Conservation (phyloP, 345 rosid species). For the Adansonia digitata region DNA sequence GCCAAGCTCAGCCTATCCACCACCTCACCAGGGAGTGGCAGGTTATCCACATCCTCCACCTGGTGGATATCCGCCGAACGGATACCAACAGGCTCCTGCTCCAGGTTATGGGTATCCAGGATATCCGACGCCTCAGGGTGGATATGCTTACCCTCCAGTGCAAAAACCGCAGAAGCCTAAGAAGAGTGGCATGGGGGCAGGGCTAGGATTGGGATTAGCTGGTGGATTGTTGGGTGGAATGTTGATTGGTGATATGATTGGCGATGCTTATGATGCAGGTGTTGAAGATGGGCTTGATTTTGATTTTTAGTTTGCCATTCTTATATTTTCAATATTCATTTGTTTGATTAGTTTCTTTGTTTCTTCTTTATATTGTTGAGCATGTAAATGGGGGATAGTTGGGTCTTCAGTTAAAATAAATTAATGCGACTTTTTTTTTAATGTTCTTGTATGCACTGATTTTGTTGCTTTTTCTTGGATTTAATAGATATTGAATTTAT, state of each 20-base stretch:
- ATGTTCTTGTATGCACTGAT: background rate
- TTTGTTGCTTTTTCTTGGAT: background rate
- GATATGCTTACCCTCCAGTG: slow-evolving; percentile 21
- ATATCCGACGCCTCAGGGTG: no score
- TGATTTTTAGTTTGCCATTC: slow-evolving; percentile 2
- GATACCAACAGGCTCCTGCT: no score
- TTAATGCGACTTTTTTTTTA: background rate
- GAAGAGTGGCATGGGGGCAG: slow-evolving; percentile 19
- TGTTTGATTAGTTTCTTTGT: background rate
- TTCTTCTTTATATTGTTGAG: background rate
- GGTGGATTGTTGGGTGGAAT: slow-evolving; percentile 41
- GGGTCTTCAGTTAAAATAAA: background rate
- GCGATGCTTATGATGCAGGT: slow-evolving; percentile 8
- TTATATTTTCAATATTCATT: background rate
- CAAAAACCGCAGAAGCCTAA: slow-evolving; percentile 26
- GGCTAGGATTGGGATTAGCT: slow-evolving; percentile 29
- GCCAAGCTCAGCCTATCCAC: slow-evolving; percentile 18
- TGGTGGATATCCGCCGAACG: slow-evolving; percentile 18
- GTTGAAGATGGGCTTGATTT: slow-evolving; percentile 11
- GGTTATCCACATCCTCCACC: slow-evolving; percentile 3
- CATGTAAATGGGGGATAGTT: slow-evolving; percentile 1
- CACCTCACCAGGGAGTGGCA: background rate
- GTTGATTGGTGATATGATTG: slow-evolving; percentile 31
- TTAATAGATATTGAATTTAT: background rate
- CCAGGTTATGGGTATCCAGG: no score